These are phyloP conservation scores for Fallopia convolvulus DNA, from an alignment of 148 eudicot genomes.

Conservation along the genomic window DNA sequence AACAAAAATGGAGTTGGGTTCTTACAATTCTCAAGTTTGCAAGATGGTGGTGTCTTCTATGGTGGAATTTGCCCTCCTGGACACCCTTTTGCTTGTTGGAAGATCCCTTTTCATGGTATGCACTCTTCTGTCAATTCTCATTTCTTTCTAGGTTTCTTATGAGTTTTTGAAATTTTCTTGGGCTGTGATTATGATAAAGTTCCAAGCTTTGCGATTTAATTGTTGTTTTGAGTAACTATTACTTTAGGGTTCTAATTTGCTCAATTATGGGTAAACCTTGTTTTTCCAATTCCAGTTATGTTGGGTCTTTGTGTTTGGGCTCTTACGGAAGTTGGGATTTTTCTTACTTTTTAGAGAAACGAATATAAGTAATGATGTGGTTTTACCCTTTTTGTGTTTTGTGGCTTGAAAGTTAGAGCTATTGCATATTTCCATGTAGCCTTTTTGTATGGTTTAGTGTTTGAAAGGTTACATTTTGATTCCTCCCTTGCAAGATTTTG, in stretches of 20 bases:
- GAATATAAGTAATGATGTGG: neutral
- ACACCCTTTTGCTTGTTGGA: slow-evolving; percentile 47
- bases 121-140: slow-evolving; percentile 4
- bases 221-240: neutral
- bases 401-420: slow-evolving; percentile 2
- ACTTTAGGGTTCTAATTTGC: neutral
- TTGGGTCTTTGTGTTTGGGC: neutral
- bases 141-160: slow-evolving; percentile 16
- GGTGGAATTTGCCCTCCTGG: slow-evolving; percentile 30
- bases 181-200: neutral
- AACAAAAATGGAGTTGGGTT: slow-evolving; percentile 40
- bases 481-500: neutral
- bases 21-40: slow-evolving; percentile 26
- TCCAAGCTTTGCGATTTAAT: neutral
- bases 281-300: neutral
- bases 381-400: neutral
- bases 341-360: neutral
- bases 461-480: neutral
- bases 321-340: neutral
- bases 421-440: neutral
- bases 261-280: neutral
- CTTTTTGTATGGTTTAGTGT: neutral
- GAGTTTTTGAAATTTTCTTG: too few relatives aligned
- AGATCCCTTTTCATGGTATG: slow-evolving; percentile 49
- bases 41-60: slow-evolving; percentile 21